Evolutionary conservation across 139 green algal species (phyloP), one percentile per base, ranked within the genome.

Genomic region (Zygnema cylindricum): DNA sequence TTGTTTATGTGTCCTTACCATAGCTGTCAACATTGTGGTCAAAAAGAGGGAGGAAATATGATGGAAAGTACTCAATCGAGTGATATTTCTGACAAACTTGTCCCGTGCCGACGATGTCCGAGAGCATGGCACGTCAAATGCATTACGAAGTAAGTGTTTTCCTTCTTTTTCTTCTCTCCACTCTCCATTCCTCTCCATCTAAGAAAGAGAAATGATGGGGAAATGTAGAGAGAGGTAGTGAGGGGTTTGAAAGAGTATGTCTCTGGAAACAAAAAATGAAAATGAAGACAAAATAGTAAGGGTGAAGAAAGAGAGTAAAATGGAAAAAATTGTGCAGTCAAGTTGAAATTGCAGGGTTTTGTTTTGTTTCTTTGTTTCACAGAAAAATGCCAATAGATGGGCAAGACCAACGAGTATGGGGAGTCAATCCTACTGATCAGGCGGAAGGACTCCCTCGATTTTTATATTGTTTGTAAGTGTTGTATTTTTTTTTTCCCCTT

Each of bases 41-140:
- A 79, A 16, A 16, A 16, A 7, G 71, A 41, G 11, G 71, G 71
- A 16, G 7, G 7, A 7, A 54, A 11, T 32, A 39, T n/a, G 2
- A 11, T 25, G 78, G 78, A 78, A 41, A 30, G 77, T 16, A 71
- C 35, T 1, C 33, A 81, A 0, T 77, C 33, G n/a, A 77, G n/a
- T 2, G 22, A 23, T 32, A 43, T 89, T 21, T 3, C 16, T 36
- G 76, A 77, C 43, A 83, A 94, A 69, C 41, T 95, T 23, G 86
- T 95, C 1, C 91, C 79, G 0, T 95, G 93, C 90, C 87, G 93
- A 7, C 78, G 93, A 41, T 95, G 93, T 82, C 93, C 93, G 1
- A 49, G 54, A 2, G 93, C 93, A 22, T 95, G 82, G 84, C 93
- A 95, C 77, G 82, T 91, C 36, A 36, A 49, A 39, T 95, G 93